Evolutionary conservation across 2,329 filamentous ascomycete genomes (phyloP).

Genomic region (Graphilbum sp.): DNA sequence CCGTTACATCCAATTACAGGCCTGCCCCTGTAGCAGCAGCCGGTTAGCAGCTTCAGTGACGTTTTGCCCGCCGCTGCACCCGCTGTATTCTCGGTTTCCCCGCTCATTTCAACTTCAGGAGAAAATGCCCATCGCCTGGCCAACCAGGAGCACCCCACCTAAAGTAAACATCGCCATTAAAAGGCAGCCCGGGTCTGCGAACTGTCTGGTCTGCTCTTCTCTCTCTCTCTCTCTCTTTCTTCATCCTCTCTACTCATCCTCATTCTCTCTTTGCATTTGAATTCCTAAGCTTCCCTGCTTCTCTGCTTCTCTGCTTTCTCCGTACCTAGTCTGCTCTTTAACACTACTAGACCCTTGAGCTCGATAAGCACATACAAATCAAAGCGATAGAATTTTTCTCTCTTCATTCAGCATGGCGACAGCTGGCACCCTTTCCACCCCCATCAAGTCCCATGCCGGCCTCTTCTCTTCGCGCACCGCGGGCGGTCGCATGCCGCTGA

Average conservation of each 20-base stretch:
- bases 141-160: slow-evolving; percentile 2
- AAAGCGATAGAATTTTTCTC: no score
- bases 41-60: not conserved
- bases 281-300: slow-evolving; percentile 8
- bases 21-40: not conserved
- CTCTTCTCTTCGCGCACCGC: slow-evolving; percentile 86
- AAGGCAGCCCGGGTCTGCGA: slow-evolving; percentile 6
- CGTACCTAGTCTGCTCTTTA: no score
- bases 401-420: slow-evolving; percentile 56
- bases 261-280: slow-evolving; percentile 33
- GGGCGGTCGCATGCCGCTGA: slow-evolving; percentile 86
- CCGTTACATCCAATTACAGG: no score
- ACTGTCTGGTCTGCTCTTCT: slow-evolving; percentile 5
- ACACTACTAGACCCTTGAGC: no score
- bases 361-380: no score
- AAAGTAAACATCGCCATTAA: slow-evolving; percentile 11
- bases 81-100: no score
- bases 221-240: slow-evolving; percentile 8
- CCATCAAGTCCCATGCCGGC: slow-evolving; percentile 85
- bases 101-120: no score
- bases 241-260: slow-evolving; percentile 18
- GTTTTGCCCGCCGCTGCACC: no score
- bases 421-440: slow-evolving; percentile 64
- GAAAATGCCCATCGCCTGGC: slow-evolving; percentile 5
- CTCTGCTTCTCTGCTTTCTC: not conserved